Conservation (phyloP, 306 rosid species). For the Cajanus cajan region DNA sequence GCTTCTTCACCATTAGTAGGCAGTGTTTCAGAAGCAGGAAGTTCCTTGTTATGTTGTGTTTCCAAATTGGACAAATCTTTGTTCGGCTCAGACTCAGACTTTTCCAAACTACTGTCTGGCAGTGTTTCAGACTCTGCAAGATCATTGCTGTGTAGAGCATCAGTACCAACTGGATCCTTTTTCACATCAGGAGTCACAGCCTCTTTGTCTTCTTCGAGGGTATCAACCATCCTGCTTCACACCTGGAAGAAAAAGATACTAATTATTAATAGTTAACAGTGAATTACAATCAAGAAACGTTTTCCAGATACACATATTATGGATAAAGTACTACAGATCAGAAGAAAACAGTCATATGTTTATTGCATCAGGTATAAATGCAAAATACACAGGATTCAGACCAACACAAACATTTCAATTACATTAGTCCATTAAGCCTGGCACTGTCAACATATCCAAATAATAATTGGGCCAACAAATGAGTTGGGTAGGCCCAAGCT, state of each 20-base stretch:
- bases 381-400: not conserved
- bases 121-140: conserved; percentile 13
- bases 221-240: conserved; percentile 40
- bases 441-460: not conserved
- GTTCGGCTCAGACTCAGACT: conserved; percentile 16
- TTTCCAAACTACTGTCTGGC: conserved; percentile 8
- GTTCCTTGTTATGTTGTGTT: conserved; percentile 10
- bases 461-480: not conserved
- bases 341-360: not conserved
- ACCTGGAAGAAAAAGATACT: conserved; percentile 16
- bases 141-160: conserved; percentile 30
- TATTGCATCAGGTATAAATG: not conserved
- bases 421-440: not conserved
- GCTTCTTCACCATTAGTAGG: conserved; percentile 27
- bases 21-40: conserved; percentile 26
- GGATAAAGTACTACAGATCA: not conserved
- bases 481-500: not conserved
- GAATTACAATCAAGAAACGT: not conserved
- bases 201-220: conserved; percentile 52
- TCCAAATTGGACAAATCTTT: conserved; percentile 22
- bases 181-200: conserved; percentile 17
- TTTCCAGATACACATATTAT: not conserved
- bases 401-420: not conserved
- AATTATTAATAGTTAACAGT: not conserved
- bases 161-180: conserved; percentile 20